Evolutionary conservation across 179 eudicot species (phyloP), one percentile per base, ranked within the genome.

Genomic region (Drosera spatulata): DNA sequence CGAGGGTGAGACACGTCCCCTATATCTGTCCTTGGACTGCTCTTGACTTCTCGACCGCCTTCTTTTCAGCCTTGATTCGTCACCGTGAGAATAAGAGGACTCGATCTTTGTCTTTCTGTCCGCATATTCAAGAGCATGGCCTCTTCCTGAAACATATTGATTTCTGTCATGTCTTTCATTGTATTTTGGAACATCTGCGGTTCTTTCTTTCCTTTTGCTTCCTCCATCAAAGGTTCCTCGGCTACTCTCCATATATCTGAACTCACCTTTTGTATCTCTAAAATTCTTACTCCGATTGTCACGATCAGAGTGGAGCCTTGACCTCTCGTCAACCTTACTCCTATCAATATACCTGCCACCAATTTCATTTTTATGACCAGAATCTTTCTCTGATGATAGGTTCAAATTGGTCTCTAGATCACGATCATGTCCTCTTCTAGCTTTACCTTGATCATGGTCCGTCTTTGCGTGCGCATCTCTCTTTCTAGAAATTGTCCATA

Each of bases 31-130:
- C 61, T 66, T 76, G 13, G 58, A 77, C 70, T 59, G 82, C 69
- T 93, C 98, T 77, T 66, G 81, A 79, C 95, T 89, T 75, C 80
- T 74, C 22, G 96, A 86, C 56, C 86, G 82, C 73, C 88, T 79
- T 69, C 79, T 85, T 76, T 80, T 88, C 53, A 62, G 45, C 71
- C 72, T 79, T 59, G 71, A 71, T 70, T 81, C 89, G 48, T 79
- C 85, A 67, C 64, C 56, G 49, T 51, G 84, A 51, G 77, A 61
- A 49, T 55, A 52, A 63, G 75, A 72, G 3, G 58, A 60, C 58
- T 72, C 74, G 50, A 55, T 72, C 67, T 66, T 77, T 53, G 69
- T 80, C 81, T 72, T 80, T 64, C 72, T 76, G 66, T 65, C 87
- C 8, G 74, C 47, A 68, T 60, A 44, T 50, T 75, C 81, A 22